A percentile compares a stretch with the other conserved stretches of the same genome.
These are phyloP conservation scores for Fragaria iinumae DNA, from an alignment of 306 rosid genomes.

Conservation along the genomic window DNA sequence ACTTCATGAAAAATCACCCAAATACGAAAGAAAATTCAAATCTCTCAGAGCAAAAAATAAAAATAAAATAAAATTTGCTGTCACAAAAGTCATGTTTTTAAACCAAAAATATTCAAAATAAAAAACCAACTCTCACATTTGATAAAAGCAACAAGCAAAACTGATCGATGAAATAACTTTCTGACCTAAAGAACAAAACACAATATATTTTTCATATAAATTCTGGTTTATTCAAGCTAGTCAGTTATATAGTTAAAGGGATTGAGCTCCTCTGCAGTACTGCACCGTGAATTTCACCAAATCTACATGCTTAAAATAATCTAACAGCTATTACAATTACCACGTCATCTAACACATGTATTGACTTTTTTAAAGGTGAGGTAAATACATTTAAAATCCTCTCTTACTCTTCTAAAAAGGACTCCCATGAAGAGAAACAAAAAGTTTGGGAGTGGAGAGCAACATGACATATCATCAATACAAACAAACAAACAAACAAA, in stretches of 20 bases:
- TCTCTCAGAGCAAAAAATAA: neutral
- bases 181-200: neutral
- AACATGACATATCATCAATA: neutral
- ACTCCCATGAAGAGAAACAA: neutral
- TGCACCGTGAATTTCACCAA: no score
- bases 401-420: neutral
- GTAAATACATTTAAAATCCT: neutral
- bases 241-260: neutral
- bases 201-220: no score
- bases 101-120: no score
- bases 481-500: neutral
- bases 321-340: neutral
- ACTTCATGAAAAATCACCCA: neutral
- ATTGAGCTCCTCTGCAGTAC: no score
- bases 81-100: neutral
- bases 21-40: neutral
- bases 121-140: neutral
- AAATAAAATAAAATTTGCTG: no score
- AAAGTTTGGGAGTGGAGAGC: neutral
- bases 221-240: neutral
- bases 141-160: neutral
- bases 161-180: neutral
- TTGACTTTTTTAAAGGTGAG: no score
- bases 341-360: no score
- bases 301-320: no score